These are phyloP conservation scores for Candida sphagnicola DNA, from an alignment of 805 yeast species.

Conservation along the genomic window DNA sequence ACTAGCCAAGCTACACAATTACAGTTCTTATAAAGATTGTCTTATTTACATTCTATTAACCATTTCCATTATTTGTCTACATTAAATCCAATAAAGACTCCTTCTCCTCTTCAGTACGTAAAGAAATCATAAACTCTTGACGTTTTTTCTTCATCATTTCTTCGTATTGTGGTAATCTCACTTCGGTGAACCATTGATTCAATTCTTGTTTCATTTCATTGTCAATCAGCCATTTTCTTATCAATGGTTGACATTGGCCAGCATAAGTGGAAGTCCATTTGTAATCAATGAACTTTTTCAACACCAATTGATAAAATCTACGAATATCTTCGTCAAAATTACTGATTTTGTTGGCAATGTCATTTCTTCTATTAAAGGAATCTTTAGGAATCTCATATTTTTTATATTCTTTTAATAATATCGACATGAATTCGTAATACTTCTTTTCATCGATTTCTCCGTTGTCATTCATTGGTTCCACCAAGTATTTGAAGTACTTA, in stretches of 20 bases:
- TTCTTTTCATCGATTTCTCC: constrained; percentile 9
- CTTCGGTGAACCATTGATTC: constrained; percentile 16
- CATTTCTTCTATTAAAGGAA: constrained; percentile 15
- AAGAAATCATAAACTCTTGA: constrained; percentile 19
- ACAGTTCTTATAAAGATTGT: no score
- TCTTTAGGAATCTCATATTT: constrained; percentile 7
- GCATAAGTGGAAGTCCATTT: constrained; percentile 24
- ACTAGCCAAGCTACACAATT: no score
- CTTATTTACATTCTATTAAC: background rate
- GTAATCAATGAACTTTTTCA: constrained; percentile 23
- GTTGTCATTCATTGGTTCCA: constrained; percentile 18
- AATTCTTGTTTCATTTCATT: constrained; percentile 21
- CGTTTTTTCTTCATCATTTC: constrained; percentile 20
- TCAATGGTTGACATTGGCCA: constrained; percentile 27
- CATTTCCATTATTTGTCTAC: constrained; percentile 2
- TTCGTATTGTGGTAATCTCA: constrained; percentile 17
- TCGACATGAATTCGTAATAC: constrained; percentile 21
- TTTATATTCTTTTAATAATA: constrained; percentile 12
- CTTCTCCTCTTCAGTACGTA: constrained; percentile 20
- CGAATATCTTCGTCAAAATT: constrained; percentile 11
- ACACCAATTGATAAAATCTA: constrained; percentile 14
- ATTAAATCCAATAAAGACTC: constrained; percentile 27
- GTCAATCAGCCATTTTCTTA: constrained; percentile 35
- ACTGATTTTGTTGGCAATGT: constrained; percentile 5
- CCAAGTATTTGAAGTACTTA: constrained; percentile 18